These are phyloP conservation scores for Monilinia laxa DNA, from an alignment of 2,329 filamentous ascomycete species.

Conservation along the genomic window DNA sequence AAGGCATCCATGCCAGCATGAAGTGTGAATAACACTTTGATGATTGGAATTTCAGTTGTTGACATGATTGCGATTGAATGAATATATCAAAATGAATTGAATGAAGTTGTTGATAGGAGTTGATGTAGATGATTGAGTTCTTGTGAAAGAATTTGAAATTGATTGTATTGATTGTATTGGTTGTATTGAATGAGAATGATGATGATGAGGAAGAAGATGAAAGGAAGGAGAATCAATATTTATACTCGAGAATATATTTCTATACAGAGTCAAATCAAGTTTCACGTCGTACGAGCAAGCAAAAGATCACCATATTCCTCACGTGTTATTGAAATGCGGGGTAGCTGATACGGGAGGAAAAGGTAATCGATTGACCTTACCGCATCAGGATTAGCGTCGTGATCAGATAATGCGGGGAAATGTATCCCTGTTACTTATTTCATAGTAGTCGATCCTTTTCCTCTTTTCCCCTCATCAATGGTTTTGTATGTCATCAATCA, in stretches of 20 bases:
- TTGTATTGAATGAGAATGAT: too few relatives aligned
- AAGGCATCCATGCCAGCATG: constrained; percentile 55
- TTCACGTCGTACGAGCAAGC: constrained; percentile 15
- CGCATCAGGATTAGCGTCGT: neutral
- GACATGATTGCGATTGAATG: constrained; percentile 37
- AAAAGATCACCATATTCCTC: constrained; percentile 18
- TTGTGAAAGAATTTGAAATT: neutral
- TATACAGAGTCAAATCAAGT: neutral
- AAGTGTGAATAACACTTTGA: constrained; percentile 61
- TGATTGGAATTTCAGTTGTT: constrained; percentile 40
- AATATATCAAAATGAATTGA: neutral
- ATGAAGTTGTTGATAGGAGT: constrained; percentile 2
- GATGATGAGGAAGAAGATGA: neutral
- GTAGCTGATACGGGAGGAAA: neutral
- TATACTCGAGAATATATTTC: too few relatives aligned
- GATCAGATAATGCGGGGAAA: constrained; percentile 16
- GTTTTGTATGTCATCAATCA: neutral
- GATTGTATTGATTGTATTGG: neutral
- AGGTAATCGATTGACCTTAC: neutral
- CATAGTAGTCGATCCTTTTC: neutral
- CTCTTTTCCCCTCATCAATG: neutral
- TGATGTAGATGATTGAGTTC: neutral
- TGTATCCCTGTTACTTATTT: neutral
- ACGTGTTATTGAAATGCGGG: constrained; percentile 26
- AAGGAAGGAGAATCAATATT: neutral